A percentile compares a stretch with the other conserved stretches of the same genome.
Evolutionary conservation across 352 stramenopile genomes (phyloP).

Genomic region (Plasmopara halstedii): DNA sequence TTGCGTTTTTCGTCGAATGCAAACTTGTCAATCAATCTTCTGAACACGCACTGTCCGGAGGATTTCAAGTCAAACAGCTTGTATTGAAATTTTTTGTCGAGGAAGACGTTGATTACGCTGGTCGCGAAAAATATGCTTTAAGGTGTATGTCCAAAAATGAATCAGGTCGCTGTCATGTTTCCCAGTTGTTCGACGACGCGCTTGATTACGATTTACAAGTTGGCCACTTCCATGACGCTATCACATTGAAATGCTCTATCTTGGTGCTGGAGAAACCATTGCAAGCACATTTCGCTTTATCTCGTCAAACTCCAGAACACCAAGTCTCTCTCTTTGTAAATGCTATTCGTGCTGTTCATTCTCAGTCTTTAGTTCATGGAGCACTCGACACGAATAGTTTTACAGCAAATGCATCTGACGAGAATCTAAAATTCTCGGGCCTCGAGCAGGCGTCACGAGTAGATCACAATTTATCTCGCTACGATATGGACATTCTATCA

Average conservation of each 20-base stretch:
- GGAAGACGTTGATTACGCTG: slow-evolving; percentile 39
- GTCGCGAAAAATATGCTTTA: slow-evolving; percentile 46
- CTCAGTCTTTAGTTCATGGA: slow-evolving; percentile 44
- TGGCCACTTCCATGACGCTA: background rate
- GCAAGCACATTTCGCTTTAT: slow-evolving; percentile 9
- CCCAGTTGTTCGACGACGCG: slow-evolving; percentile 31
- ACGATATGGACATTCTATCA: slow-evolving; percentile 8
- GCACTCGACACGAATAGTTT: slow-evolving; percentile 36
- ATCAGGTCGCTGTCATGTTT: slow-evolving; percentile 21
- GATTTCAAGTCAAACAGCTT: slow-evolving; percentile 4
- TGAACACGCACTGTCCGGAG: background rate
- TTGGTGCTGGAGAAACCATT: slow-evolving; percentile 41
- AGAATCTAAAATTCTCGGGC: slow-evolving; percentile 35
- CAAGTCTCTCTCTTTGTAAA: slow-evolving; percentile 31
- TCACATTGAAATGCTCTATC: slow-evolving; percentile 38
- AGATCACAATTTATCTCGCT: slow-evolving; percentile 10
- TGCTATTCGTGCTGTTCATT: slow-evolving; percentile 39
- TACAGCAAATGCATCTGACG: slow-evolving; percentile 27
- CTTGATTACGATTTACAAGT: slow-evolving; percentile 20
- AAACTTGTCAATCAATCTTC: background rate
- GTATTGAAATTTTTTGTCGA: slow-evolving; percentile 56
- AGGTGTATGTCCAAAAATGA: slow-evolving; percentile 29
- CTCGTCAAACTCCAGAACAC: slow-evolving; percentile 25
- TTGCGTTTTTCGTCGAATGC: slow-evolving; percentile 37
- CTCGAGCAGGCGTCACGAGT: slow-evolving; percentile 37